Conservation (phyloP, 352 stramenopile genomes). For the Lagenidium giganteum region DNA sequence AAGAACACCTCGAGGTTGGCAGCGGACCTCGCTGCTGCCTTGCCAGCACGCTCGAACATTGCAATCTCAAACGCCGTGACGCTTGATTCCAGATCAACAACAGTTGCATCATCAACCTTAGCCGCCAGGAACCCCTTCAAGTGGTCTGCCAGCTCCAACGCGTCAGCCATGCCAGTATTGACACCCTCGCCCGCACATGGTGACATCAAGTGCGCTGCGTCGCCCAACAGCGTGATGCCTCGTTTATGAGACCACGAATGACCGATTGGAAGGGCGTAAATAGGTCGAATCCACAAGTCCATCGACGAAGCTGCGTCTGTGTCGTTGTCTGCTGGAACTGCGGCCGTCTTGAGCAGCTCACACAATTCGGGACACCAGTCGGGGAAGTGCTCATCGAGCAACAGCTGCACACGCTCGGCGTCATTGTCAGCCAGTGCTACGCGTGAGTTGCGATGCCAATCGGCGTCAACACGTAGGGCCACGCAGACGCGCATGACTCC, state of each 20-base stretch:
- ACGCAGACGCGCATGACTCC: slow-evolving; percentile 18
- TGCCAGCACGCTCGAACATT: no score
- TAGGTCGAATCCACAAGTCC: background rate
- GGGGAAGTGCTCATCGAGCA: slow-evolving; percentile 7
- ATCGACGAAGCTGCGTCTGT: background rate
- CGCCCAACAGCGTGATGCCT: slow-evolving; percentile 22
- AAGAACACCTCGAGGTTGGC: no score
- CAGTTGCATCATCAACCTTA: no score
- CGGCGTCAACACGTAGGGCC: slow-evolving; percentile 5
- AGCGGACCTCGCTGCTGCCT: no score
- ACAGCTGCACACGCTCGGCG: background rate
- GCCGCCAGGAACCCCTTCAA: no score
- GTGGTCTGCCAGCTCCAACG: slow-evolving; percentile 12
- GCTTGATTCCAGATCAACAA: no score
- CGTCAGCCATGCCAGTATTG: slow-evolving; percentile 26
- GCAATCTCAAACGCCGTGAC: no score
- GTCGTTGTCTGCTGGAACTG: background rate
- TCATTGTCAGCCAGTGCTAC: slow-evolving; percentile 1
- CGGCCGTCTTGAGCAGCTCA: slow-evolving; percentile 6
- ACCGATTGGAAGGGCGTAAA: slow-evolving; percentile 12
- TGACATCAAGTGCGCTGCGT: slow-evolving; percentile 31
- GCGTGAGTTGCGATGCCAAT: slow-evolving; percentile 3
- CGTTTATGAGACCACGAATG: slow-evolving; percentile 7
- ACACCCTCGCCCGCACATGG: slow-evolving; percentile 26
- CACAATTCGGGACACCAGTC: slow-evolving; percentile 8